Evolutionary conservation across 2,329 filamentous ascomycete genomes (phyloP), one percentile per base, ranked within the genome.

Genomic region (Pyrenophora seminiperda): DNA sequence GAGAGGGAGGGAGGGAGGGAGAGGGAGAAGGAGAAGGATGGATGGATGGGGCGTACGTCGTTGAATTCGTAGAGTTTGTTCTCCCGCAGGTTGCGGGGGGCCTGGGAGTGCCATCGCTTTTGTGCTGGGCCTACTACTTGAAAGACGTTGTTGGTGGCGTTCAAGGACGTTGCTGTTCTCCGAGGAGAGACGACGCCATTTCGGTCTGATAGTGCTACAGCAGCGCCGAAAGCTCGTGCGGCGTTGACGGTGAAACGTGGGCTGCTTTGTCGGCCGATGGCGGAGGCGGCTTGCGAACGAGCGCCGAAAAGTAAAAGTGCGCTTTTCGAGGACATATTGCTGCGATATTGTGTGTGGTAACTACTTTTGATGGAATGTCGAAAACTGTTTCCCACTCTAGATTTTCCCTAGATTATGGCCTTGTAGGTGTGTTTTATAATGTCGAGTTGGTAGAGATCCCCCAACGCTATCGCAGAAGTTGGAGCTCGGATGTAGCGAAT

Each of bases 11-110:
- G 14, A 19, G 2, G 27, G 7, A 17, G 15, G n/a, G 6, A 11
- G 2, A 17, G 14, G 24, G 10, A 14, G 5, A 27, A 10, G 17
- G 11, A 11, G 39, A 34, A 18, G 20, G 27, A 19, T n/a, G 14
- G 19, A 11, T 37, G 13, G 10, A n/a, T 14, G 22, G 10, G 14
- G 63, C 59, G 14, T 58, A 73, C 72, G 34, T 72, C 67, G 34
- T 71, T 64, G 53, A 75, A 79, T 32, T 72, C 61, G 49, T 76
- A 77, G 14, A 72, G 54, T 48, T 72, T 75, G 20, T 62, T 67
- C 38, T 59, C 56, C 15, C 63, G 27, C 20, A 34, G 56, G 7
- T 58, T 39, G 7, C 44, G 46, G 5, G 62, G 52, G 6, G 73
- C 59, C 2, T 66, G 60, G 2, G 74, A 74, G 53, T 74, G 68